These are phyloP conservation scores for Daldinia grandis DNA, from an alignment of 495 filamentous ascomycete genomes.

Conservation along the genomic window DNA sequence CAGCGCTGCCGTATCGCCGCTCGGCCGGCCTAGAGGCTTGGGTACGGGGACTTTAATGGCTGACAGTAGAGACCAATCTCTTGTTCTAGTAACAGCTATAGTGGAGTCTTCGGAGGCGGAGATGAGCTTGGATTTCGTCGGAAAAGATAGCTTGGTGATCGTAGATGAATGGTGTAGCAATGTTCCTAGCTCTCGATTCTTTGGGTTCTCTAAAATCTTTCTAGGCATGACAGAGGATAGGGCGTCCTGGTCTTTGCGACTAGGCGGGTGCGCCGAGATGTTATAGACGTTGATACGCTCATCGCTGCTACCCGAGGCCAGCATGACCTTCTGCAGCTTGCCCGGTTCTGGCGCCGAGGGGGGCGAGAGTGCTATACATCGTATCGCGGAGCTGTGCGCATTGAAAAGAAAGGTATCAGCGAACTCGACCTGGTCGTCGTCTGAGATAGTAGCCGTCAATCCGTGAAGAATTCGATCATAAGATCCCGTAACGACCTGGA, in stretches of 20 bases:
- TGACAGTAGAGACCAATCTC: conserved; percentile 91
- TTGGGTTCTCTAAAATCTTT: conserved; percentile 78
- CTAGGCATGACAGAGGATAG: conserved; percentile 70
- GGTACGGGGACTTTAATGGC: conserved; percentile 89
- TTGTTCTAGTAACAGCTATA: conserved; percentile 82
- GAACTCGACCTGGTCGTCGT: conserved; percentile 66
- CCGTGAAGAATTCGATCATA: conserved; percentile 96
- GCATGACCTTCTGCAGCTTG: conserved; percentile 73
- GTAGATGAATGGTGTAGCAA: conserved; percentile 85
- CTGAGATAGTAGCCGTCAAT: conserved; percentile 75
- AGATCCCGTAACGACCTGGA: conserved; percentile 92
- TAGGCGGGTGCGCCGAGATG: conserved; percentile 76
- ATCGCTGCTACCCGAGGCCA: conserved; percentile 91
- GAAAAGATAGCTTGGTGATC: conserved; percentile 81
- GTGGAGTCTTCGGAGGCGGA: conserved; percentile 85
- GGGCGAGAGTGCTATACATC: conserved; percentile 87
- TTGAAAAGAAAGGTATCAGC: conserved; percentile 95
- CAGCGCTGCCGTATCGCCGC: conserved; percentile 86
- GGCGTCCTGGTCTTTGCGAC: conserved; percentile 53
- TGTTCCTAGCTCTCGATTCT: conserved; percentile 86
- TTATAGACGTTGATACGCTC: conserved; percentile 95
- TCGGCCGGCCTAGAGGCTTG: conserved; percentile 81
- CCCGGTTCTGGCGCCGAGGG: conserved; percentile 66
- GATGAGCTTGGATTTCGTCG: conserved; percentile 86
- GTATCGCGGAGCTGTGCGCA: conserved; percentile 88